Base-by-base conservation (phyloP, 1,284 basidiomycete genomes). In the Porodaedalea pini region DNA sequence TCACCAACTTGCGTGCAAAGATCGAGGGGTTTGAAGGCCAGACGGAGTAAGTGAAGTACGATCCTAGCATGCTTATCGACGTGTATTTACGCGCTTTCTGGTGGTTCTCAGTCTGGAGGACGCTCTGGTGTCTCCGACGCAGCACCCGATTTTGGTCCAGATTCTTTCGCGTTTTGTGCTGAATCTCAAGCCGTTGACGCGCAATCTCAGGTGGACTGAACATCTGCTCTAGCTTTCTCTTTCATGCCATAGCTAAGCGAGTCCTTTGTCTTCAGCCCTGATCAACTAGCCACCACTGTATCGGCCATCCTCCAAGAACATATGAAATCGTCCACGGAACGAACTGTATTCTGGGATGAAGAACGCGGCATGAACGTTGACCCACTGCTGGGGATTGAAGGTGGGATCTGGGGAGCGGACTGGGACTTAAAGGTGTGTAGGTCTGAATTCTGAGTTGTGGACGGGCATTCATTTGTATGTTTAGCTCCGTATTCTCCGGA, bases 121-220 rank as follows among this genome's bases (percentile, higher is more conserved):
- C 61, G 86, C 89, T 53, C 73, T 92, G 63, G 70, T 90, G 70
- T 78, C 78, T 62, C 78, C 75, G 62, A 87, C 83, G 70, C 81
- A 84, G 61, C 84, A 87, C 71, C 77, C 79, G 61, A 78, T 90
- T 65, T 75, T 92, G 62, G 84, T 81, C 47, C 78, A 81, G 65
- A 75, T 91, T 66, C 80, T 92, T 43, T 76, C 78, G 63, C 81
- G 83, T 62, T 91, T 92, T 68, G 79, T 92, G 63, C 75, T 85
- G 64, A 90, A 90, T 71, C 79, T 92, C 64, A 81, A 83, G 67
- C 88, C 90, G 34, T 83, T 85, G 69, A 85, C 88, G 82, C 86
- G 88, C 83, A 90, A 90, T 76, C 77, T 88, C 70, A 88, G 84
- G 89, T 89, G 73, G 72, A 82, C 68, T 54, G 54, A 58, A 62